A percentile compares a stretch with the other conserved stretches of the same genome.
phyloP scores from a whole-genome alignment of 495 filamentous ascomycete species.

The Talaromyces ruber region DNA sequence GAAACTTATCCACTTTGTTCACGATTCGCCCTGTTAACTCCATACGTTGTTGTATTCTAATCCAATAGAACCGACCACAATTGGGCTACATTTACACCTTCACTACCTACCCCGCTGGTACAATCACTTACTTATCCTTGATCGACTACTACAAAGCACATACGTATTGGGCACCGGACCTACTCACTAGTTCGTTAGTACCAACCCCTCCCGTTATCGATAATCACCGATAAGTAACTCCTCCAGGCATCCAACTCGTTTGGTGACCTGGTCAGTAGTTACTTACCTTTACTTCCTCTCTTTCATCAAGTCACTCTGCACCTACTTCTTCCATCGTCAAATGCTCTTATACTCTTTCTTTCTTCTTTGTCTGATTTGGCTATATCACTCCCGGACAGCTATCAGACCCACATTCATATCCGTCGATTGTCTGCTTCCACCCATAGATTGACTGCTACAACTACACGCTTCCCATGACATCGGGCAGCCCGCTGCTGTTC shows the following conservation, averaged over 20 bases:
- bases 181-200: not conserved
- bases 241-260: not conserved
- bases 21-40: not conserved
- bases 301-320: not conserved
- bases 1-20: not conserved
- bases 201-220: not conserved
- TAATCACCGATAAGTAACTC: not conserved
- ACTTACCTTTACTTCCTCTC: not conserved
- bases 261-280: not conserved
- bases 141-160: not conserved
- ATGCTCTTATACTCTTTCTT: not conserved
- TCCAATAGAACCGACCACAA: not conserved
- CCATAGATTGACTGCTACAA: not conserved
- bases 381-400: not conserved
- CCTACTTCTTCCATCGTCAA: not conserved
- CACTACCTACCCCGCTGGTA: not conserved
- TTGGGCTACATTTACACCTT: not conserved
- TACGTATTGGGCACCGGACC: not conserved
- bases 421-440: conserved; percentile 1
- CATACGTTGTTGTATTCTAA: not conserved
- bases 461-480: not conserved
- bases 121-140: not conserved
- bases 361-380: not conserved
- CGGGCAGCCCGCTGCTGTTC: not conserved
- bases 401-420: not conserved